Percentiles rank a stretch among this genome's conserved stretches.
phyloP scores from a whole-genome alignment of 164 flowering plant species.

The Vitis labrusca region DNA sequence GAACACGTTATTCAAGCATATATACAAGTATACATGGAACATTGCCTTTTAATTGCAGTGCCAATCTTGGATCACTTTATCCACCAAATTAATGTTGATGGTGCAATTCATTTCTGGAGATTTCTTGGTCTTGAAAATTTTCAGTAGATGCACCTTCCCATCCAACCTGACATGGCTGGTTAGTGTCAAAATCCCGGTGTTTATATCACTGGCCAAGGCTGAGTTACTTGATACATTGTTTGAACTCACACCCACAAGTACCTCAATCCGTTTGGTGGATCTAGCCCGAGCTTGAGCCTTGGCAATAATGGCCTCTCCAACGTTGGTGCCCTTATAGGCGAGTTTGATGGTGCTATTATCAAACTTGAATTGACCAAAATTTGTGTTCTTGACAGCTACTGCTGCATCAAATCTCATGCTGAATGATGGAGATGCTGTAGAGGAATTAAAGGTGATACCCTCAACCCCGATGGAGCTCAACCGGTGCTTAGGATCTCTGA shows the following conservation, averaged over 20 bases:
- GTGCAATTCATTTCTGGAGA: slow-evolving; percentile 6
- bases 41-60: too few relatives aligned
- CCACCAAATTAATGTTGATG: not conserved
- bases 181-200: not conserved
- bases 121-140: slow-evolving; percentile 5
- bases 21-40: too few relatives aligned
- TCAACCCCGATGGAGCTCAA: not conserved
- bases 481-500: slow-evolving; percentile 7
- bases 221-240: too few relatives aligned
- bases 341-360: not conserved
- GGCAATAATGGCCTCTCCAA: not conserved
- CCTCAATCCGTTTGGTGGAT: slow-evolving; percentile 3
- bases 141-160: slow-evolving; percentile 2
- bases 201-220: not conserved
- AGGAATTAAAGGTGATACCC: not conserved
- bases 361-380: slow-evolving; percentile 8
- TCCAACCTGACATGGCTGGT: not conserved
- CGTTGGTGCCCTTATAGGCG: not conserved
- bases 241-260: not conserved
- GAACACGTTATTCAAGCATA: too few relatives aligned
- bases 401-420: not conserved
- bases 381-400: slow-evolving; percentile 5
- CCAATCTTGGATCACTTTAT: too few relatives aligned
- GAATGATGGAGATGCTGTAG: not conserved
- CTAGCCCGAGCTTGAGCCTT: not conserved